Base-by-base conservation (phyloP, 129 eudicot species). In the Glebionis coronaria region DNA sequence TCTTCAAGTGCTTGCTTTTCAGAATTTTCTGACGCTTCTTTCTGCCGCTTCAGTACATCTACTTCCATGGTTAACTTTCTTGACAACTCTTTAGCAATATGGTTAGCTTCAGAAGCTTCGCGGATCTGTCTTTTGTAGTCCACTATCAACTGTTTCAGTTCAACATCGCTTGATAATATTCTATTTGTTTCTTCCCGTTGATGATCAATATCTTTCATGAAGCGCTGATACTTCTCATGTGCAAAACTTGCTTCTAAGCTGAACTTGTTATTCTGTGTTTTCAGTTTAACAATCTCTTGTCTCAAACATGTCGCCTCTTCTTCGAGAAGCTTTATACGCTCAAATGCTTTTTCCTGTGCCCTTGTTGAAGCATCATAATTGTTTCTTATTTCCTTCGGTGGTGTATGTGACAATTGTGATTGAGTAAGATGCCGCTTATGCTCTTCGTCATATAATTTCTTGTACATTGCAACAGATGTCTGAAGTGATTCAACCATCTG, bases 1-100 rank as follows among this genome's bases (percentile, higher is more conserved):
- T 93, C 98, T 60, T 93, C 98, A 50, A 63, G 77, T 28, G 97
- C 98, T 78, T 97, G 78, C 73, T 83, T 93, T 76, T 93, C 98
- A 29, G 98, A 80, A 55, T 84, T 86, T 12, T 67, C 13, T 65
- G 86, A 72, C 55, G 84, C 72, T 63, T 89, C 97, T 61, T 93
- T 93, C 67, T 93, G 97, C 47, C 82, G 81, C 70, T 79, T 93
- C 69, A 88, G 51, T 72, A 93, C 78, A 28, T 97, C 82, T 9
- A 86, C 89, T 90, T 93, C 98, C 95, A 88, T 86, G 57, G 87
- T 86, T 65, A 88, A 47, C 78, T 86, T 93, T 49, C 90, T 79
- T 11, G 98, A 86, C 40, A 82, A 76, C 63, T 93, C 98, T 73
- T 86, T 83, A 4, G 97, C 82, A 54, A 82, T 73, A 68, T 76